These are phyloP conservation scores for Colletotrichum abscissum DNA, from an alignment of 2,329 filamentous ascomycete species.

Conservation along the genomic window DNA sequence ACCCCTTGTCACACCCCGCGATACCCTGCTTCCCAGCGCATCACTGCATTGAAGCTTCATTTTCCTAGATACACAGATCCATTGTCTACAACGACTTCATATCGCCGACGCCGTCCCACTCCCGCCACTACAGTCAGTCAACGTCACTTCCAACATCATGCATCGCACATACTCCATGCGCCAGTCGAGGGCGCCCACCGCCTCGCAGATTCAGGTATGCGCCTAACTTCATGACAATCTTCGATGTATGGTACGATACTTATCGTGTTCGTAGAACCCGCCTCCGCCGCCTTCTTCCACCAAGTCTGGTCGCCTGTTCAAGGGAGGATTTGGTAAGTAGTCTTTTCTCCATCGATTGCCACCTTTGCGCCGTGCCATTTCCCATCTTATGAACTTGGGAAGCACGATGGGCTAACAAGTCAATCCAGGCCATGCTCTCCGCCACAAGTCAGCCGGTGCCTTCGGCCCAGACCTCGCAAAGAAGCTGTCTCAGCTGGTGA, in stretches of 20 bases:
- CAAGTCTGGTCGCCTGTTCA: conserved; percentile 90
- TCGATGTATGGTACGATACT: conserved; percentile 19
- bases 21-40: conserved; percentile 11
- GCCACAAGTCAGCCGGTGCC: conserved; percentile 79
- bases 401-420: conserved; percentile 35
- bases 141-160: conserved; percentile 65
- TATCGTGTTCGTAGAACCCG: conserved; percentile 76
- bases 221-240: background rate
- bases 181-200: conserved; percentile 94
- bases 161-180: conserved; percentile 99
- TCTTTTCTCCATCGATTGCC: background rate
- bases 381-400: background rate
- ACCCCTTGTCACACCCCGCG: conserved; percentile 29
- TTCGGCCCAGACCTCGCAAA: conserved; percentile 91
- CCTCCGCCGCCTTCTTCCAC: conserved; percentile 92
- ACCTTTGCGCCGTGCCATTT: background rate
- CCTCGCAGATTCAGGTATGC: conserved; percentile 75
- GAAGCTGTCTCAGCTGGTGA: conserved; percentile 97
- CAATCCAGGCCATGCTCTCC: conserved; percentile 70
- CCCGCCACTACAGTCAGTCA: background rate
- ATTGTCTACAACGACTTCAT: background rate
- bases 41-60: background rate
- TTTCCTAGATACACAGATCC: background rate
- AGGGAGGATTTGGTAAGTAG: conserved; percentile 82
- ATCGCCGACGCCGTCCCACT: background rate